phyloP scores from a whole-genome alignment of 2,329 filamentous ascomycete genomes.

The Dothistroma pini region DNA sequence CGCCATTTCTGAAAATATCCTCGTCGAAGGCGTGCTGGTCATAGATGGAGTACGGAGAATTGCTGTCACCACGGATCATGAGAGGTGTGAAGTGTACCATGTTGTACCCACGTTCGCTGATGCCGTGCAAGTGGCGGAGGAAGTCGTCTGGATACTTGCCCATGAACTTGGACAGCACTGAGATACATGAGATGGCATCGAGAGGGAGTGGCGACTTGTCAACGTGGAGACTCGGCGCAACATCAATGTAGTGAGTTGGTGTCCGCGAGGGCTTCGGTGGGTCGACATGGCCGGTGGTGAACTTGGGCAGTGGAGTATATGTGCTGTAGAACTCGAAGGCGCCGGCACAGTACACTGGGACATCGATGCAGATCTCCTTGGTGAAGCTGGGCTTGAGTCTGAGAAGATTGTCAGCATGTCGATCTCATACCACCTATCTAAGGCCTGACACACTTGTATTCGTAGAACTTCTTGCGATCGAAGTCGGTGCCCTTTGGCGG shows the following conservation, averaged over 20 bases:
- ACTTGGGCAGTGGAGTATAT: constrained; percentile 79
- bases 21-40: constrained; percentile 88
- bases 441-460: constrained; percentile 70
- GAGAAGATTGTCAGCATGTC: constrained; percentile 24
- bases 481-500: constrained; percentile 74
- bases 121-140: constrained; percentile 83
- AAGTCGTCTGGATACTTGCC: constrained; percentile 85
- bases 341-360: constrained; percentile 77
- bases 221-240: constrained; percentile 74
- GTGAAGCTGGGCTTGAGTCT: constrained; percentile 93
- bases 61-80: constrained; percentile 81
- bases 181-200: constrained; percentile 86
- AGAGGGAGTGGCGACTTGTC: constrained; percentile 73
- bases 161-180: constrained; percentile 97
- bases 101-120: constrained; percentile 90
- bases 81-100: constrained; percentile 98
- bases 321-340: constrained; percentile 94
- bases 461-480: constrained; percentile 71
- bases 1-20: constrained; percentile 75
- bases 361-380: constrained; percentile 80
- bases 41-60: constrained; percentile 95
- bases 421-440: neutral
- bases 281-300: constrained; percentile 55
- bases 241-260: constrained; percentile 85
- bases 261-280: constrained; percentile 57